Evolutionary conservation across 192 early-diverging fungal species (phyloP), one percentile per base, ranked within the genome.

Genomic region (Coemansia sp.): DNA sequence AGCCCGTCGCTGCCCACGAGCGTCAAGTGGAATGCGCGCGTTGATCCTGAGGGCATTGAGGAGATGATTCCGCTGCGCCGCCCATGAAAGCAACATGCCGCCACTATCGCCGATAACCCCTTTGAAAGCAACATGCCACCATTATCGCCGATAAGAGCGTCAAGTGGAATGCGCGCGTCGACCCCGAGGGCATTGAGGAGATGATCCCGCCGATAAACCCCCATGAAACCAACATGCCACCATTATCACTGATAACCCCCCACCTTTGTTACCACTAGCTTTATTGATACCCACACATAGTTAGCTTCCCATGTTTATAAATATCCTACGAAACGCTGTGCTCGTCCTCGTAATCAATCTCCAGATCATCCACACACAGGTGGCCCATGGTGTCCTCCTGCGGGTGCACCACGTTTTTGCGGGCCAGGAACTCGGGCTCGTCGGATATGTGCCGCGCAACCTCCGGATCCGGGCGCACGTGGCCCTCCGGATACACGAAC

Each of bases 181-280:
- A 79, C 49, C 76, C 76, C 0, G 74, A 77, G 43, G 74, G 74
- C 8, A 77, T 77, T 33, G 74, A 77, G 59, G 74, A 77, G 43
- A 65, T 77, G 56, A 40, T 70, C 10, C 65, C 64, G 28, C 56
- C 56, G 1, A n/a, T n/a, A 55, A 29, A 10, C 55, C 47, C 19
- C 54, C 19, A 32, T 8, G 6, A 47, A 46, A 38, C 6, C 35
- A 38, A 38, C 35, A 5, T 3, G 7, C 35, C 30, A 8, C 4
- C 30, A 4, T 31, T 6, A 6, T 31, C 30, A 6, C 5, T 31
- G 3, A 31, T 8, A 31, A 4, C 4, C 8, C 8, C 8, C 35
- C 33, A 14, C 14, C 12, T 40, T 40, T 40, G 35, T 7, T 40
- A 40, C n/a, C 35, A 10, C 35, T 40, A 40, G 35, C 14, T 40